These are phyloP conservation scores for Truncatella angustata DNA, from an alignment of 2,329 filamentous ascomycete species.

Conservation along the genomic window DNA sequence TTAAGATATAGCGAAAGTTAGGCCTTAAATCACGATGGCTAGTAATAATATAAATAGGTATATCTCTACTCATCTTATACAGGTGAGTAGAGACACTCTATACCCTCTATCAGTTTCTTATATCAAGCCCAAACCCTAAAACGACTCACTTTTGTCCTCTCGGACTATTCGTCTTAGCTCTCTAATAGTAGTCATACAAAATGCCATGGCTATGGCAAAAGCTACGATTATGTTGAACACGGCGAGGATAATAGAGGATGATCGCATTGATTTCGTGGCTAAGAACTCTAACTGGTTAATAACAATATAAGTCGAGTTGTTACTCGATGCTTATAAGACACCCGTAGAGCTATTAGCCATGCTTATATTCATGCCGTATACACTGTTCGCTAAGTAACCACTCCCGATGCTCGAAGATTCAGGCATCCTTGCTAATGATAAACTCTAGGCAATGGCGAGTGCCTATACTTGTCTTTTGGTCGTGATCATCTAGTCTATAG, in stretches of 20 bases:
- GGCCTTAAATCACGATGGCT: conserved; percentile 57
- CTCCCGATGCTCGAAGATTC: conserved; percentile 22
- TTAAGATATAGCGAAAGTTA: conserved; percentile 56
- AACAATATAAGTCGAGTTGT: conserved; percentile 43
- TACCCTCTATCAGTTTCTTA: conserved; percentile 22
- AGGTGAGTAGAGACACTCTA: conserved; percentile 33
- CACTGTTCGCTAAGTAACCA: conserved; percentile 15
- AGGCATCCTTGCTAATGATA: conserved; percentile 21
- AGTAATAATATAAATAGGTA: conserved; percentile 57
- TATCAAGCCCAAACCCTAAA: conserved; percentile 15
- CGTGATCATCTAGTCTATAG: conserved; percentile 42
- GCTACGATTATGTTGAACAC: conserved; percentile 60
- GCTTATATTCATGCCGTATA: conserved; percentile 25
- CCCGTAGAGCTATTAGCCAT: conserved; percentile 19
- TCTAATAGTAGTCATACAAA: conserved; percentile 53
- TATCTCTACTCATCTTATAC: conserved; percentile 46
- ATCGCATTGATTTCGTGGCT: conserved; percentile 56
- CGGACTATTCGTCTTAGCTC: conserved; percentile 35
- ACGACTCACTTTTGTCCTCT: conserved; percentile 38
- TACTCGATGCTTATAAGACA: conserved; percentile 25
- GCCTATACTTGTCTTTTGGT: conserved; percentile 24
- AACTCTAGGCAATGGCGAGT: conserved; percentile 27
- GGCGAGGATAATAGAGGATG: conserved; percentile 60
- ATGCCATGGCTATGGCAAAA: conserved; percentile 54
- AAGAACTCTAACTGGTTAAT: conserved; percentile 52